Base-by-base conservation (phyloP, 1,284 basidiomycete genomes). In the Exobasidium cylindrosporum region DNA sequence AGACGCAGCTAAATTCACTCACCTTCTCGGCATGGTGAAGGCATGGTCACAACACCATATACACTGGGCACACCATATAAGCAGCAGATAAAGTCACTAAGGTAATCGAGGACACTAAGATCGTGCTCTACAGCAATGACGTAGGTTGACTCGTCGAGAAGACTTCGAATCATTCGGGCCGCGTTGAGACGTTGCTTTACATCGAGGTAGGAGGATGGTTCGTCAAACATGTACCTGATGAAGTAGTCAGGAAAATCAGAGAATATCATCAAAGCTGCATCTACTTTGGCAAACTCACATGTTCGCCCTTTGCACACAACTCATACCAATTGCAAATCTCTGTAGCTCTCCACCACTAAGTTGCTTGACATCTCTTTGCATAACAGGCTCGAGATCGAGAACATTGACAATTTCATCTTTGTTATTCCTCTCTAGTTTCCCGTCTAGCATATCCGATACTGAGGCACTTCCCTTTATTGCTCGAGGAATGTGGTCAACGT, bases 151-250 rank as follows among this genome's bases (percentile, higher is more conserved):
- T 78, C 46, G 57, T 79, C 75, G 53, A 79, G 69, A 14, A 79
- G 68, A 2, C 73, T 68, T 13, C 77, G 74, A 57, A 79, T 79
- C 57, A 76, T 70, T 35, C 72, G 65, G 21, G 77, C 77, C 21
- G 75, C 77, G 49, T 79, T 79, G 52, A 79, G 67, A 76, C 77
- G 76, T 66, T 79, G 77, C 70, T 79, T 79, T 53, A 79, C 77
- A 56, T 79, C 77, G 58, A 79, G 70, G 58, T 79, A 79, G 17
- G 74, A 77, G 31, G 77, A 79, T 26, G 77, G 77, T 64, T 79
- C 77, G 65, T 79, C 77, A 45, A 79, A 79, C 77, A 79, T 79
- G 73, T 79, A 79, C 56, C 65, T 65, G 59, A n/a, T 26, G 57
- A 32, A n/a, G 35, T 23, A 40, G 17, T 40, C 17, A 17, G 17